These are phyloP conservation scores for Datura wrightii DNA, from an alignment of 257 asterid species.

Conservation along the genomic window DNA sequence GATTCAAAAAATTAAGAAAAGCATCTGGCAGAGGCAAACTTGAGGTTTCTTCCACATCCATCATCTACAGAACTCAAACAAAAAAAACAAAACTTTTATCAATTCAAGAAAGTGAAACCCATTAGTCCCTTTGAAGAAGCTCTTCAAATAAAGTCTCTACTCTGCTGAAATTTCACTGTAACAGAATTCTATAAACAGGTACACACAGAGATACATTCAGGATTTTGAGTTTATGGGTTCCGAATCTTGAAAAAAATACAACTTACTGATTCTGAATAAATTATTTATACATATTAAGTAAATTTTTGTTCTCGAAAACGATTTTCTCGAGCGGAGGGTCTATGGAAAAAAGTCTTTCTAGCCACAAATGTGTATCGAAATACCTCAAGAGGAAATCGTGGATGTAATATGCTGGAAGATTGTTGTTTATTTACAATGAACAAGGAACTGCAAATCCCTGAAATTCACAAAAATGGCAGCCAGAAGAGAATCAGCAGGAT, in stretches of 20 bases:
- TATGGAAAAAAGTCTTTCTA: not conserved
- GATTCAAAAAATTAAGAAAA: constrained; percentile 68
- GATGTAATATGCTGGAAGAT: not conserved
- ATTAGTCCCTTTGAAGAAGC: not conserved
- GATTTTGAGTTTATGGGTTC: not conserved
- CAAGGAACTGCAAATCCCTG: too few species aligned
- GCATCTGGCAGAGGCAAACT: constrained; percentile 69
- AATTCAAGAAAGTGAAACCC: not conserved
- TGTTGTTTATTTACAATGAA: not conserved
- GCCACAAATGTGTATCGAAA: not conserved
- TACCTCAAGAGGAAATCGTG: not conserved
- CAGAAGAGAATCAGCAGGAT: too few species aligned
- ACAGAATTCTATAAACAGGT: not conserved
- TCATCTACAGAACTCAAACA: not conserved
- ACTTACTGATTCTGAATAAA: too few species aligned
- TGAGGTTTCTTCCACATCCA: constrained; percentile 44
- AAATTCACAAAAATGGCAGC: too few species aligned
- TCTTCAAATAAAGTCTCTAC: not conserved
- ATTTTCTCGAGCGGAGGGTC: too few species aligned
- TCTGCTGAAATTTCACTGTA: not conserved
- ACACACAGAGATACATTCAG: too few species aligned
- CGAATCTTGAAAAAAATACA: too few species aligned
- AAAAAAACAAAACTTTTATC: not conserved
- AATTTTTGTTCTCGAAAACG: too few species aligned
- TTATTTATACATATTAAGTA: not conserved